Base-by-base conservation (phyloP, 768 basidiomycete genomes). In the Cystobasidium tubakii region DNA sequence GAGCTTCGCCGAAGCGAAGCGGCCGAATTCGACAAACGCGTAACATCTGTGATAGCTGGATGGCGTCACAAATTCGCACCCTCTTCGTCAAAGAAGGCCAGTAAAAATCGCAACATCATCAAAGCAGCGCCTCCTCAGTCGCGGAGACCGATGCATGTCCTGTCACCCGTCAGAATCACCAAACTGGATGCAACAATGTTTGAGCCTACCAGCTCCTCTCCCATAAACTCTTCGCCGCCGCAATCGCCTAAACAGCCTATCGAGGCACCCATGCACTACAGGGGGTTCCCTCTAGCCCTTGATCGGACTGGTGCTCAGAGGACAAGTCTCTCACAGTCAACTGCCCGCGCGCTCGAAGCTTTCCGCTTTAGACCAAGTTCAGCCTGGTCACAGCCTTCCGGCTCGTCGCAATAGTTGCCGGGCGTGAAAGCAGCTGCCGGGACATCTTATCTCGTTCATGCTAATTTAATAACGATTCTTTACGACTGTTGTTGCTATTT, bases 61-160 rank as follows among this genome's bases (percentile, higher is more conserved):
- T 60, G 57, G 57, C 57, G 57, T 23, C 12, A 34, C 12, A 60
- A 60, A 25, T 60, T 60, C 57, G 57, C 57, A 6, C 33, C 46
- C 3, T 50, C 21, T 3, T 50, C 46, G 3, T 17, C n/a, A n/a
- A 50, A 50, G 21, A 50, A 31, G 27, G 6, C 12, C 12, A 6
- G 33, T 12, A 27, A 60, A 31, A 60, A 27, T 9, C 46, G 46
- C 46, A 19, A n/a, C 21, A 17, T n/a, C 21, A 50, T 3, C 12
- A 9, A 15, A 19, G 4, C 21, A 19, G 9, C 21, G 46, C 46
- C 12, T 3, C 3, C 10, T 21, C 46, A 50, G 21, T 15, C 10
- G 7, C 15, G 4, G 3, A 19, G 4, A n/a, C 46, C 46, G 21
- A 9, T 12, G n/a, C 46, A 17, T n/a, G 3, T 50, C 3, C n/a